These are phyloP conservation scores for Geotrichum australiense DNA, from an alignment of 1,139 yeast species.

Conservation along the genomic window DNA sequence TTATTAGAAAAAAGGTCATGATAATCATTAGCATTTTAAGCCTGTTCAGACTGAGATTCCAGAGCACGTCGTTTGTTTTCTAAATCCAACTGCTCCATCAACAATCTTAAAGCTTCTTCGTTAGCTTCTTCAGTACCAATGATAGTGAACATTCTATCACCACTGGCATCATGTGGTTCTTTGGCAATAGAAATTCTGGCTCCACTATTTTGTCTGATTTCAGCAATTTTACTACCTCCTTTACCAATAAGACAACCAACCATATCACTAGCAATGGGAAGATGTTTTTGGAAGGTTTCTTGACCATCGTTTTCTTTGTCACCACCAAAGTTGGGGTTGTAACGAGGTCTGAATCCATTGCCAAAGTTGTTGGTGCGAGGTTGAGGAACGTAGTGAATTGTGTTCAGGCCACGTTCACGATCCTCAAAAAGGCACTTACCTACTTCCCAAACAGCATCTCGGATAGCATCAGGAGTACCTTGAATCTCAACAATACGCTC, in stretches of 20 bases:
- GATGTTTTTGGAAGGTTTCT: slow-evolving; percentile 35
- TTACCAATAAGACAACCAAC: slow-evolving; percentile 91
- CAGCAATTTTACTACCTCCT: slow-evolving; percentile 80
- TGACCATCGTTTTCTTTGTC: slow-evolving; percentile 12
- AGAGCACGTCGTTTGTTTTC: slow-evolving; percentile 61
- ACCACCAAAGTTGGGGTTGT: slow-evolving; percentile 6
- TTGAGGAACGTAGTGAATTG: slow-evolving; percentile 59
- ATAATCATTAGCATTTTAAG: not conserved
- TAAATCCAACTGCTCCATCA: slow-evolving; percentile 68
- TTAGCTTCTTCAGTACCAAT: slow-evolving; percentile 59
- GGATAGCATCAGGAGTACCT: slow-evolving; percentile 62
- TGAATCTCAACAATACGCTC: slow-evolving; percentile 87
- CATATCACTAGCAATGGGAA: slow-evolving; percentile 69
- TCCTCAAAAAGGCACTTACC: slow-evolving; percentile 73
- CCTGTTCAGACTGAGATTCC: slow-evolving; percentile 7
- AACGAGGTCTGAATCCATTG: not conserved
- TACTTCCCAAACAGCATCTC: slow-evolving; percentile 52
- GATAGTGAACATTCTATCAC: slow-evolving; percentile 66
- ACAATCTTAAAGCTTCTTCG: slow-evolving; percentile 60
- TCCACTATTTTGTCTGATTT: slow-evolving; percentile 72
- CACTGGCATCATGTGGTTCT: slow-evolving; percentile 53
- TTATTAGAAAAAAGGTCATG: not conserved
- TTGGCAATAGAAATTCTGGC: slow-evolving; percentile 76
- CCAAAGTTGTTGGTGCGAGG: slow-evolving; percentile 27
- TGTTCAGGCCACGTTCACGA: slow-evolving; percentile 46